These are phyloP conservation scores for Viola odorata DNA, from an alignment of 345 rosid species.

Conservation along the genomic window DNA sequence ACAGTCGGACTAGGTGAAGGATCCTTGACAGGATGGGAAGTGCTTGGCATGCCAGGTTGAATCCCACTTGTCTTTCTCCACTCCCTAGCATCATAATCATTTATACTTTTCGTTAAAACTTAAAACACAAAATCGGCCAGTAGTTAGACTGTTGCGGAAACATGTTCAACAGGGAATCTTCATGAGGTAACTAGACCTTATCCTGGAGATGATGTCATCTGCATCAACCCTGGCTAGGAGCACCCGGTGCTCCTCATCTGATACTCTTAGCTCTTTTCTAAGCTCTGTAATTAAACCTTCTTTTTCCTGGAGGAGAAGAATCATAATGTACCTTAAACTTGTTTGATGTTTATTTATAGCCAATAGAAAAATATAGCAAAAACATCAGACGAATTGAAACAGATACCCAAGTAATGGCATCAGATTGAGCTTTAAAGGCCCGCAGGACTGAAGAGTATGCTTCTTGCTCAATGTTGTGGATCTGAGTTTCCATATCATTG, in stretches of 20 bases:
- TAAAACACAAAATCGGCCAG: constrained; percentile 15
- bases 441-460: constrained; percentile 82
- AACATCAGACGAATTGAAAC: background rate
- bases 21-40: constrained; percentile 59
- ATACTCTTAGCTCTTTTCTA: constrained; percentile 88
- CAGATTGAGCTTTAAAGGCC: constrained; percentile 97
- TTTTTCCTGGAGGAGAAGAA: constrained; percentile 58
- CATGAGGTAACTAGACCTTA: constrained; percentile 57
- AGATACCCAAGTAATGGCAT: constrained; percentile 94
- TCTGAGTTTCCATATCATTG: constrained; percentile 83
- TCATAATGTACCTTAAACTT: background rate
- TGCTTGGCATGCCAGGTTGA: constrained; percentile 58
- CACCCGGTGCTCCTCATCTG: constrained; percentile 94
- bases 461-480: constrained; percentile 87
- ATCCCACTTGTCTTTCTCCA: constrained; percentile 77
- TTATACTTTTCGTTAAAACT: constrained; percentile 18
- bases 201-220: constrained; percentile 70
- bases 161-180: constrained; percentile 9
- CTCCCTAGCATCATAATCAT: constrained; percentile 49
- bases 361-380: background rate
- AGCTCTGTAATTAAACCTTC: constrained; percentile 94
- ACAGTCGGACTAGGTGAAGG: constrained; percentile 70
- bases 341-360: background rate
- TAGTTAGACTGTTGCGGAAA: constrained; percentile 16
- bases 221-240: constrained; percentile 78